Base-by-base conservation (phyloP, 2,329 filamentous ascomycete genomes). In the Penicillium freii region DNA sequence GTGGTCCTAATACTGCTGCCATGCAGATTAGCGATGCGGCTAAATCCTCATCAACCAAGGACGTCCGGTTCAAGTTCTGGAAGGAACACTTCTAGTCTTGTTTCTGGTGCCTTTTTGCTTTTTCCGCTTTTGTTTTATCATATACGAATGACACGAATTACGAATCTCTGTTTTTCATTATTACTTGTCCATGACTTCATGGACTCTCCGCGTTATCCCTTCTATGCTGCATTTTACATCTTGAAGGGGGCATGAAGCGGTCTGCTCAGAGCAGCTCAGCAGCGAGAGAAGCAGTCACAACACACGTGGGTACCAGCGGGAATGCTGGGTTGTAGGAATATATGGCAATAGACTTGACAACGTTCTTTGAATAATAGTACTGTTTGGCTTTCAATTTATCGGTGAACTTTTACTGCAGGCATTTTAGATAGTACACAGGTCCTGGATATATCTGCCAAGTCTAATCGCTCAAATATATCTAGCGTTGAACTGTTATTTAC, bases 1-100 rank as follows among this genome's bases (percentile, higher is more conserved):
- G 94, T 74, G 94, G 94, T 58, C 92, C 92, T 25, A 94, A 90
- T 62, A 82, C 82, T 63, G 80, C 84, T 77, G 93, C 93, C 7
- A 84, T 92, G 64, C 86, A 91, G 69, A 97, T 99, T 73, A 88
- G 90, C 75, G 85, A 86, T 71, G 92, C 93, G 17, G 89, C 90
- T 65, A 89, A 88, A 70, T 75, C 80, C 52, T 88, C 88, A 17
- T 90, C 86, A 13, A 86, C 84, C 38, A 84, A 84, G 61, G 90
- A 96, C 66, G 91, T 99, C 56, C 85, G 87, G 69, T 99, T 97
- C 80, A 90, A 91, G 68, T 99, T 99, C 81, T 99, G 94, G 94
- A 99, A 99, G 80, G 94, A 99, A 77, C 93, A 99, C 71, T 80
- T 80, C 61, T 80, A 73, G 60, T 34, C 56, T 34, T 47, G 13